phyloP scores from a whole-genome alignment of 768 basidiomycete species.

The Suillus clintonianus region DNA sequence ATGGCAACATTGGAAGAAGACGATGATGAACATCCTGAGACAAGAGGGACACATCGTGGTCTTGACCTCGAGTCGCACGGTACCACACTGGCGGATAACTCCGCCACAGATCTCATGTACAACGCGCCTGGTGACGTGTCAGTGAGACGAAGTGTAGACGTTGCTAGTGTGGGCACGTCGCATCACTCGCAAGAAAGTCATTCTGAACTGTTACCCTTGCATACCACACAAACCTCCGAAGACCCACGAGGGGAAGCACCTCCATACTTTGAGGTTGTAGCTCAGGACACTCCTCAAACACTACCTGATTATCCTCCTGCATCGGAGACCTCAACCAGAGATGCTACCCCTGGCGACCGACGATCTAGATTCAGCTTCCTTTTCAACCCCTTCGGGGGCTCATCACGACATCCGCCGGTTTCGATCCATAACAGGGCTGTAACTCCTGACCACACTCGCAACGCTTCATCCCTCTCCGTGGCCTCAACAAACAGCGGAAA shows the following conservation, averaged over 20 bases:
- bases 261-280: slow-evolving; percentile 62
- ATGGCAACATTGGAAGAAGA: slow-evolving; percentile 23
- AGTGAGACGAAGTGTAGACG: slow-evolving; percentile 17
- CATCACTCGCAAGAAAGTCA: slow-evolving; percentile 20
- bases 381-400: slow-evolving; percentile 38
- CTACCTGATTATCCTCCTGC: slow-evolving; percentile 18
- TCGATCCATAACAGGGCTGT: slow-evolving; percentile 20
- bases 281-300: slow-evolving; percentile 13
- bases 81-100: slow-evolving; percentile 18
- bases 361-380: slow-evolving; percentile 55
- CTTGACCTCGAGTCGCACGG: slow-evolving; percentile 27
- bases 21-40: slow-evolving; percentile 17
- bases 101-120: slow-evolving; percentile 24
- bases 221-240: slow-evolving; percentile 6
- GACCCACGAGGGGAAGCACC: slow-evolving; percentile 66
- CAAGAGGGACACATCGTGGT: slow-evolving; percentile 13
- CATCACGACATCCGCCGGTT: slow-evolving; percentile 16
- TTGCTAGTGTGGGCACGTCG: slow-evolving; percentile 19
- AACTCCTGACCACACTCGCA: slow-evolving; percentile 18
- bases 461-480: slow-evolving; percentile 22
- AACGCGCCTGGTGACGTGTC: slow-evolving; percentile 1
- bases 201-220: slow-evolving; percentile 18
- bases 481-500: slow-evolving; percentile 27
- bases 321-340: neutral
- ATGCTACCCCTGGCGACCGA: slow-evolving; percentile 18